These are phyloP conservation scores for Meripilus lineatus DNA, from an alignment of 1,284 basidiomycete genomes.

Conservation along the genomic window DNA sequence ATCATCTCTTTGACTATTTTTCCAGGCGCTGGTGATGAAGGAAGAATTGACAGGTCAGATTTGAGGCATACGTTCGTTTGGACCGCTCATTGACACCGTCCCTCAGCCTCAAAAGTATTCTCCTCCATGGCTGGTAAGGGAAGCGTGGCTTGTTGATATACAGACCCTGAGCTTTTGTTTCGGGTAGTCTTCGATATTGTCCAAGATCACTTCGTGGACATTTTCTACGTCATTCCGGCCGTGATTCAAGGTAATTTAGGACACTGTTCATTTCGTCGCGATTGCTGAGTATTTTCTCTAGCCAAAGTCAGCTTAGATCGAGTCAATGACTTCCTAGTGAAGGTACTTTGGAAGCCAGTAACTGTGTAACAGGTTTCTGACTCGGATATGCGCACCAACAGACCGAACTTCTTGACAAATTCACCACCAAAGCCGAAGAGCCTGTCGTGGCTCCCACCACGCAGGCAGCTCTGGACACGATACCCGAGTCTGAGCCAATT, in stretches of 20 bases:
- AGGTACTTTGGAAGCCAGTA: conserved; percentile 22
- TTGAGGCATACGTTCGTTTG: conserved; percentile 15
- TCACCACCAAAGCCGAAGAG: conserved; percentile 13
- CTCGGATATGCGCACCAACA: conserved; percentile 16
- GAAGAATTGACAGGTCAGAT: conserved; percentile 25
- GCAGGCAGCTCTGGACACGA: conserved; percentile 14
- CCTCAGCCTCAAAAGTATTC: conserved; percentile 34
- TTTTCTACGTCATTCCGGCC: conserved; percentile 27
- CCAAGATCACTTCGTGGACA: conserved; percentile 24
- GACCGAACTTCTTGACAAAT: conserved; percentile 32
- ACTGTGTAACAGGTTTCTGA: background rate
- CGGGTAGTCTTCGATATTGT: conserved; percentile 32
- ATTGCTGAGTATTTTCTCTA: conserved; percentile 19
- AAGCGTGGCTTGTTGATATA: too few relatives aligned
- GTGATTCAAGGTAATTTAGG: conserved; percentile 27
- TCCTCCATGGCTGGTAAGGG: conserved; percentile 35
- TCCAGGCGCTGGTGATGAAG: conserved; percentile 33
- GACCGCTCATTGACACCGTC: conserved; percentile 14
- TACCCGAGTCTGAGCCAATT: conserved; percentile 21
- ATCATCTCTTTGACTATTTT: background rate
- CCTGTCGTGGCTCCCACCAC: background rate
- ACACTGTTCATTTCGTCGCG: conserved; percentile 1
- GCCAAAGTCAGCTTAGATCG: conserved; percentile 48
- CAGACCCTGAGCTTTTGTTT: conserved; percentile 1
- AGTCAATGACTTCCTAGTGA: conserved; percentile 40